Conservation (phyloP, 116 monocot genomes). For the Phalaenopsis hybrid region DNA sequence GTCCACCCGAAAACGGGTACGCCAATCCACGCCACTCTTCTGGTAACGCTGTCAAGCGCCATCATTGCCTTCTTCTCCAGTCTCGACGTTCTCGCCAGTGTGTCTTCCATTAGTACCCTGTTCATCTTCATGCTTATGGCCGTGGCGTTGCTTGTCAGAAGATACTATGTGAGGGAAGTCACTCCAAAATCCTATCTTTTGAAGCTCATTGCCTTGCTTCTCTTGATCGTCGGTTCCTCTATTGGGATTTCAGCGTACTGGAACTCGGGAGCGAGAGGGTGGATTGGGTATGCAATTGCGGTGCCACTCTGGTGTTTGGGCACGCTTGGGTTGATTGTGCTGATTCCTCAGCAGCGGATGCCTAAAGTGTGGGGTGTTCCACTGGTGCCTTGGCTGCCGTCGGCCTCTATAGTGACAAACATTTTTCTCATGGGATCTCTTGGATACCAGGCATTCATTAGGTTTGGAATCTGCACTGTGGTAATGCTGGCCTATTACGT, state of each 20-base stretch:
- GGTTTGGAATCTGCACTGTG: constrained; percentile 60
- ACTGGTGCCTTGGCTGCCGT: constrained; percentile 81
- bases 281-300: constrained; percentile 42
- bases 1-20: constrained; percentile 68
- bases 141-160: constrained; percentile 45
- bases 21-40: constrained; percentile 58
- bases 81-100: constrained; percentile 47
- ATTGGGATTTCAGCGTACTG: constrained; percentile 40
- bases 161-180: constrained; percentile 41
- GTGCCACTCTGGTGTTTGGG: constrained; percentile 34
- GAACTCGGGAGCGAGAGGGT: constrained; percentile 22
- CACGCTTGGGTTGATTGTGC: constrained; percentile 35
- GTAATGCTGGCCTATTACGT: constrained; percentile 68
- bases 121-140: constrained; percentile 78
- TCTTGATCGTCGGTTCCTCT: constrained; percentile 33
- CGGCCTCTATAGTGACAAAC: constrained; percentile 63
- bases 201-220: constrained; percentile 27
- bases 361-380: constrained; percentile 77
- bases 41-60: constrained; percentile 37
- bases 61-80: constrained; percentile 61
- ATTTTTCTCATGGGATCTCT: constrained; percentile 87
- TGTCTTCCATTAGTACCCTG: constrained; percentile 59
- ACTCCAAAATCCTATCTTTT: constrained; percentile 12
- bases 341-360: constrained; percentile 27
- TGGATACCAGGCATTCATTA: constrained; percentile 42